Base-by-base conservation (phyloP, 768 basidiomycete genomes). In the Tricholoma flavovirens region DNA sequence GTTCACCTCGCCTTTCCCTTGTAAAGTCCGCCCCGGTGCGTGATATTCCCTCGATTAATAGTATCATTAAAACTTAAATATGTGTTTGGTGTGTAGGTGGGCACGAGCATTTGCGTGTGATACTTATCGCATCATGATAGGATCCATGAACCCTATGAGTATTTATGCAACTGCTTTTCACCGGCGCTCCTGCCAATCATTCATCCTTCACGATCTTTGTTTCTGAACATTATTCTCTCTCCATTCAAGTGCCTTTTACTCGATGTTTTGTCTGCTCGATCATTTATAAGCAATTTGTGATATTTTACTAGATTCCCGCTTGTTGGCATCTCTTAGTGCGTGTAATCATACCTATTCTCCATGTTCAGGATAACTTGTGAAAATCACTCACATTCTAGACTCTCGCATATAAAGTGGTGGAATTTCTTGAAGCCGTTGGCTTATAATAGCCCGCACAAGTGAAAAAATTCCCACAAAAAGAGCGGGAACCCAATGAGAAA, bases 121-220 rank as follows among this genome's bases (percentile, higher is more conserved):
- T 49, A 46, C 29, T 48, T 48, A 29, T 29, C 46, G 6, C 26
- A 29, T 48, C 46, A 49, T 46, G 24, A 46, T 14, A 24, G 26
- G 45, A 46, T 46, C 12, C 45, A 46, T 26, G 45, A 46, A 46
- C 45, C 24, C 26, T 24, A 46, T 46, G 45, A 46, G 24, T 42
- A 46, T 46, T 26, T 46, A 42, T 53, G 30, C 46, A 54, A 58
- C 55, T 57, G 49, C 59, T 29, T 55, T 51, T 49, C 24, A 50
- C 30, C 48, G 50, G 54, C 54, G 48, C 51, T 35, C 56, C 50
- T 54, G 57, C 54, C 63, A 60, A 61, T 66, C 64, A 43, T 64
- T 62, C 48, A 51, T 49, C 59, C 56, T 58, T 54, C 60, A 66
- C 65, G 55, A 58, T 66, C 63, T 51, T 63, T 66, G 59, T 38